A percentile compares a stretch with the other conserved stretches of the same genome.
Evolutionary conservation across 2,329 filamentous ascomycete genomes (phyloP).

Genomic region (Pyrenophora graminea): DNA sequence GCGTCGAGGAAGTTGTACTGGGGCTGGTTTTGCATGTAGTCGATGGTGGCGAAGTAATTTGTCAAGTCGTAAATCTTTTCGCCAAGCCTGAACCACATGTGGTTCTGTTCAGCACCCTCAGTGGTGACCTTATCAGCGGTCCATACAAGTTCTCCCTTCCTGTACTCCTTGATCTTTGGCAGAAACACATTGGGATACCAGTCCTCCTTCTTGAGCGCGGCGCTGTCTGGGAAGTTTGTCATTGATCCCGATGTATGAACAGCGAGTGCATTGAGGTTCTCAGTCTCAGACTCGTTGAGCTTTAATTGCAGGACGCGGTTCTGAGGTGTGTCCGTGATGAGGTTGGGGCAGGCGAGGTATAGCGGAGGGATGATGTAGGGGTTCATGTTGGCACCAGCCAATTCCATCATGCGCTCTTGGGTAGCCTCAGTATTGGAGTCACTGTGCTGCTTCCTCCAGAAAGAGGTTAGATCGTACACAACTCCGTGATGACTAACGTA

Average conservation of each 20-base stretch:
- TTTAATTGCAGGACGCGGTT: slow-evolving; percentile 61
- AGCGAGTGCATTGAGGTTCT: slow-evolving; percentile 56
- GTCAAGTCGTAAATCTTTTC: slow-evolving; percentile 84
- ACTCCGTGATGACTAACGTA: slow-evolving; percentile 85
- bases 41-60: slow-evolving; percentile 82
- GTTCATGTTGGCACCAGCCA: slow-evolving; percentile 79
- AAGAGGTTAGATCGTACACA: slow-evolving; percentile 91
- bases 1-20: slow-evolving; percentile 73
- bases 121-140: slow-evolving; percentile 61
- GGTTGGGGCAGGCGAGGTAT: slow-evolving; percentile 70
- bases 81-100: slow-evolving; percentile 80
- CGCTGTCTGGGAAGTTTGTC: slow-evolving; percentile 58
- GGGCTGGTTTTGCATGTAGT: slow-evolving; percentile 59
- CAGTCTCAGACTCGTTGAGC: slow-evolving; percentile 63
- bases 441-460: slow-evolving; percentile 84
- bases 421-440: slow-evolving; percentile 67
- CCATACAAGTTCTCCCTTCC: slow-evolving; percentile 84
- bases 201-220: slow-evolving; percentile 61
- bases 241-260: slow-evolving; percentile 71
- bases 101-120: slow-evolving; percentile 69
- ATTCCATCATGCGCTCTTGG: slow-evolving; percentile 69
- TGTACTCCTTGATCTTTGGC: slow-evolving; percentile 81
- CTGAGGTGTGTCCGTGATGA: slow-evolving; percentile 58
- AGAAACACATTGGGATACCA: slow-evolving; percentile 81
- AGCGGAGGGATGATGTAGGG: slow-evolving; percentile 85